Conservation (phyloP, 345 rosid species). For the Aegle marmelos region DNA sequence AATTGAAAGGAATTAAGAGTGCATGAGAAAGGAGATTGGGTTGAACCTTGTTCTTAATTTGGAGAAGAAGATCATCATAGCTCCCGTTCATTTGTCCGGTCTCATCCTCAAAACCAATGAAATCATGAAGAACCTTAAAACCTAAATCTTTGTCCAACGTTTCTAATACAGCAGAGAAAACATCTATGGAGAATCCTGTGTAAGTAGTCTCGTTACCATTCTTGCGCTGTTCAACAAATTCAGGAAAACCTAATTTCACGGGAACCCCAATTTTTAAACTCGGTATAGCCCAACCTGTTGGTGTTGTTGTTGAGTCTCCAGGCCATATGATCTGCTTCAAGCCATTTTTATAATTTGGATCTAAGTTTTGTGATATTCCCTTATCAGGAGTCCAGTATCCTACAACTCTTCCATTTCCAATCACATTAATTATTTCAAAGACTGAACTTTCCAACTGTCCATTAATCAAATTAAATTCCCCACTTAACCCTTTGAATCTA, state of each 20-base stretch:
- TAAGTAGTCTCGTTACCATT: background rate
- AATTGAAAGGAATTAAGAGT: background rate
- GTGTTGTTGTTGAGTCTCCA: constrained; percentile 11
- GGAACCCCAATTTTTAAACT: constrained; percentile 36
- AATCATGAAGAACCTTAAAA: constrained; percentile 23
- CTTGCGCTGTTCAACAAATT: constrained; percentile 30
- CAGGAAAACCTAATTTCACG: constrained; percentile 19
- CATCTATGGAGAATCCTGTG: constrained; percentile 33
- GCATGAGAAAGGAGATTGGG: background rate
- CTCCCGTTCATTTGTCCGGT: constrained; percentile 7
- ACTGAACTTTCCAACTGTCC: constrained; percentile 34
- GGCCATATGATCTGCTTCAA: constrained; percentile 22
- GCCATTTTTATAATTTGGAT: background rate
- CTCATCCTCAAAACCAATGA: constrained; percentile 6
- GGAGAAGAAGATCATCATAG: constrained; percentile 26
- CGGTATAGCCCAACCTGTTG: constrained; percentile 24
- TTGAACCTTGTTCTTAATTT: constrained; percentile 15
- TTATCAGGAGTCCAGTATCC: constrained; percentile 39
- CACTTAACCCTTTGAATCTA: constrained; percentile 12
- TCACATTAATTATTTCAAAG: constrained; percentile 45
- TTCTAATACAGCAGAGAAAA: constrained; percentile 31
- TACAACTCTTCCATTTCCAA: constrained; percentile 25
- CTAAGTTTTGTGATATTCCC: constrained; percentile 1
- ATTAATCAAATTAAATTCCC: constrained; percentile 20
- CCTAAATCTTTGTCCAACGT: constrained; percentile 9